Evolutionary conservation across 1,284 basidiomycete genomes (phyloP).

Genomic region (Pisolithus thermaeus): DNA sequence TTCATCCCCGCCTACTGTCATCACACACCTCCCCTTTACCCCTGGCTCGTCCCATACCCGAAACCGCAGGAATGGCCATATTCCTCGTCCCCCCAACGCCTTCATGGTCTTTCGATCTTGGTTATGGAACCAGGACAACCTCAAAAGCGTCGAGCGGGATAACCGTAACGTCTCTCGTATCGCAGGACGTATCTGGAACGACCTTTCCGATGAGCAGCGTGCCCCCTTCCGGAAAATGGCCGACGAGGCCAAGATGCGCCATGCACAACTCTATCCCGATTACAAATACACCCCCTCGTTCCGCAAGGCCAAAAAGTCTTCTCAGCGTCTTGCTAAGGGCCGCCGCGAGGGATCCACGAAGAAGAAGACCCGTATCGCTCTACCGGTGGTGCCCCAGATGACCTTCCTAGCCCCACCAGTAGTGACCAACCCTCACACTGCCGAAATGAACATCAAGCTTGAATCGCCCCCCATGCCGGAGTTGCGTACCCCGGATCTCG

Average conservation of each 20-base stretch:
- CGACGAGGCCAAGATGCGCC: slow-evolving; percentile 41
- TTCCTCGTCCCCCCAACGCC: slow-evolving; percentile 77
- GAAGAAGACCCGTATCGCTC: slow-evolving; percentile 4
- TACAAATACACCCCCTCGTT: slow-evolving; percentile 49
- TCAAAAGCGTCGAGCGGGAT: slow-evolving; percentile 36
- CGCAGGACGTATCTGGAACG: slow-evolving; percentile 40
- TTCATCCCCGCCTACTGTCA: neutral
- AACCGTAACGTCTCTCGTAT: slow-evolving; percentile 50
- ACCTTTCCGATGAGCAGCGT: slow-evolving; percentile 30
- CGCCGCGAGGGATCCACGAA: slow-evolving; percentile 13
- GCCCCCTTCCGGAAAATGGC: slow-evolving; percentile 40
- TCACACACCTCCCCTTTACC: slow-evolving; percentile 26
- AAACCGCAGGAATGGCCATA: slow-evolving; percentile 39
- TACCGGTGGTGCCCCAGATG: neutral
- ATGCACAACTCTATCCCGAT: slow-evolving; percentile 45
- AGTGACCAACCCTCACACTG: neutral
- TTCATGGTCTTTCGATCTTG: slow-evolving; percentile 81
- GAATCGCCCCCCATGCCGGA: neutral
- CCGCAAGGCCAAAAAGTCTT: slow-evolving; percentile 21
- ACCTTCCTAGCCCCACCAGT: slow-evolving; percentile 1
- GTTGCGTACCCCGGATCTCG: slow-evolving; percentile 17
- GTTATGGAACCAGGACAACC: slow-evolving; percentile 48
- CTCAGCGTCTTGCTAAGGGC: slow-evolving; percentile 24
- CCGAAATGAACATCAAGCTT: slow-evolving; percentile 1
- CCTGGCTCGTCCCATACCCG: slow-evolving; percentile 36